Evolutionary conservation across 2,329 filamentous ascomycete genomes (phyloP), one percentile per base, ranked within the genome.

Genomic region (Neoarthrinium moseri): DNA sequence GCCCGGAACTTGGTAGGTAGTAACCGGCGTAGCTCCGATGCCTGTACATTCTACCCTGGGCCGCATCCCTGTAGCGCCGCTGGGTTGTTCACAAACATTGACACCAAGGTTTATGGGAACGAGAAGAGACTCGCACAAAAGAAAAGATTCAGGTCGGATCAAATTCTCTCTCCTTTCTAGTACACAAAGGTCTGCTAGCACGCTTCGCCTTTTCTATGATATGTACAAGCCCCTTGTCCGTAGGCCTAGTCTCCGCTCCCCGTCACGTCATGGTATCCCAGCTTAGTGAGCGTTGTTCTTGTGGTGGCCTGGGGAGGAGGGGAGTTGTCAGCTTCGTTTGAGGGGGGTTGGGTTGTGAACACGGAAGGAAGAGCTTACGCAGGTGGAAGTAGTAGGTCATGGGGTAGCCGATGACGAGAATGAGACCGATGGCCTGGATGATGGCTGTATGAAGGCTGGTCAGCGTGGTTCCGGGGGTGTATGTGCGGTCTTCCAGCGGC

Each of bases 331-430:
- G n/a, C n/a, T n/a, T n/a, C 6, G 23, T 33, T 37, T 15, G 8
- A 8, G 8, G n/a, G 26, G n/a, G n/a, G n/a, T n/a, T n/a, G n/a
- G n/a, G n/a, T n/a, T n/a, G n/a, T n/a, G n/a, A n/a, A n/a, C 5
- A 35, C 17, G 4, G 23, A 15, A 7, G 20, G 22, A 38, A 11
- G 32, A 21, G 84, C 89, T 73, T 85, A 99, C 94, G 90, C 65
- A 99, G 82, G 77, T 99, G 95, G 89, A 95, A 97, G 83, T 99
- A 97, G 86, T 99, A 99, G 78, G 96, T 91, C 77, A 97, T 90
- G 62, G 87, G 88, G 74, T 99, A 99, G 64, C 94, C 92, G 59
- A 97, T 68, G 56, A 83, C 72, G 56, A 96, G 74, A 52, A 99
- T 75, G 66, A 83, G 77, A 59, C 80, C 84, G 62, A 99, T 86